Percentiles rank a stretch among this genome's conserved stretches.
phyloP scores from a whole-genome alignment of 257 asterid genomes.

The Lycium barbarum region DNA sequence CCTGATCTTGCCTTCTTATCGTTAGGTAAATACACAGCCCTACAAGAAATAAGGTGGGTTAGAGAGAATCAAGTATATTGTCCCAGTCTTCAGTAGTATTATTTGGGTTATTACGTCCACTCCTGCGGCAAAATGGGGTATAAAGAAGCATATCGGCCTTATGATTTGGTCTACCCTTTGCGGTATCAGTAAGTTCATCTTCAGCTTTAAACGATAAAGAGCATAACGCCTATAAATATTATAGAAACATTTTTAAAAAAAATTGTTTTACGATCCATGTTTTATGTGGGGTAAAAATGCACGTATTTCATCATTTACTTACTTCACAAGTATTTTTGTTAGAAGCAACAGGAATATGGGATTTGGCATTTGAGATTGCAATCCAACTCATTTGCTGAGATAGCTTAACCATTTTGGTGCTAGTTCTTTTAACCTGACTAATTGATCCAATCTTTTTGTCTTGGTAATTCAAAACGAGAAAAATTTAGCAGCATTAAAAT shows the following conservation, averaged over 20 bases:
- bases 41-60: conserved; percentile 83
- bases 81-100: conserved; percentile 86
- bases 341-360: no score
- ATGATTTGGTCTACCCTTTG: conserved; percentile 93
- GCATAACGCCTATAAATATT: background rate
- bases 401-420: no score
- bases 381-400: background rate
- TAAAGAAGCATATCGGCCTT: conserved; percentile 86
- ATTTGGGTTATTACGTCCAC: conserved; percentile 95
- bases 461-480: no score
- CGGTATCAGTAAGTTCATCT: conserved; percentile 72
- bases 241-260: background rate
- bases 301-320: background rate
- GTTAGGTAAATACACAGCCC: conserved; percentile 85
- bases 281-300: background rate
- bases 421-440: no score
- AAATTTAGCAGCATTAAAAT: no score
- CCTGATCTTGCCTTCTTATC: conserved; percentile 85
- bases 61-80: conserved; percentile 67
- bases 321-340: no score
- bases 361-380: background rate
- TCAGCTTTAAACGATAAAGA: background rate
- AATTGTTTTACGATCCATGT: background rate
- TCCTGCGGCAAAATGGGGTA: conserved; percentile 93
- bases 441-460: no score